Conservation (phyloP, 352 stramenopile genomes). For the Heterotrichella gracilis region DNA sequence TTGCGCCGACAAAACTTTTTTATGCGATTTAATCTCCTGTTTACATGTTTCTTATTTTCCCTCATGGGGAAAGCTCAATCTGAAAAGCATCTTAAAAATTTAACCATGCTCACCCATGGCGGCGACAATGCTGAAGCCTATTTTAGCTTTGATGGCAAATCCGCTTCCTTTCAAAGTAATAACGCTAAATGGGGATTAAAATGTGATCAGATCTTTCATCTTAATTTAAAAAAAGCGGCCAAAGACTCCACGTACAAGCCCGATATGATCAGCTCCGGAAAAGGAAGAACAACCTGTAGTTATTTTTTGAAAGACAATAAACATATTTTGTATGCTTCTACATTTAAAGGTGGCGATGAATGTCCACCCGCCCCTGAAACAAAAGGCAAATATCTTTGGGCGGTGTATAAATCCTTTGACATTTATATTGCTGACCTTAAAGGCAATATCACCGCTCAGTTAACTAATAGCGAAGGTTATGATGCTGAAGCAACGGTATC, state of each 20-base stretch:
- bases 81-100: constrained; percentile 1
- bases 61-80: too few relatives aligned
- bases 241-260: neutral
- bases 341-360: neutral
- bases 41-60: too few relatives aligned
- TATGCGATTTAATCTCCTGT: too few relatives aligned
- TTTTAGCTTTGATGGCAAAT: constrained; percentile 8
- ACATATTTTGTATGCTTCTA: neutral
- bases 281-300: neutral
- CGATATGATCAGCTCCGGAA: neutral
- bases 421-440: constrained; percentile 9
- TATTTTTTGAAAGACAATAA: constrained; percentile 6
- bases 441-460: neutral
- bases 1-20: too few relatives aligned
- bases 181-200: neutral
- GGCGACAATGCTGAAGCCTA: neutral
- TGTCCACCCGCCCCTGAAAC: neutral
- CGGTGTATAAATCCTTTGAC: neutral
- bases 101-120: neutral
- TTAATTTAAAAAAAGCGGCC: neutral
- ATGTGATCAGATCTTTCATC: neutral
- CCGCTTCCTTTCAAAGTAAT: constrained; percentile 5
- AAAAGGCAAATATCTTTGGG: constrained; percentile 5
- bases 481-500: neutral
- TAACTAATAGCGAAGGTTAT: neutral